Percentiles rank a stretch among this genome's conserved stretches.
phyloP scores from a whole-genome alignment of 1,284 basidiomycete genomes.

The Sporisorium graminicola region DNA sequence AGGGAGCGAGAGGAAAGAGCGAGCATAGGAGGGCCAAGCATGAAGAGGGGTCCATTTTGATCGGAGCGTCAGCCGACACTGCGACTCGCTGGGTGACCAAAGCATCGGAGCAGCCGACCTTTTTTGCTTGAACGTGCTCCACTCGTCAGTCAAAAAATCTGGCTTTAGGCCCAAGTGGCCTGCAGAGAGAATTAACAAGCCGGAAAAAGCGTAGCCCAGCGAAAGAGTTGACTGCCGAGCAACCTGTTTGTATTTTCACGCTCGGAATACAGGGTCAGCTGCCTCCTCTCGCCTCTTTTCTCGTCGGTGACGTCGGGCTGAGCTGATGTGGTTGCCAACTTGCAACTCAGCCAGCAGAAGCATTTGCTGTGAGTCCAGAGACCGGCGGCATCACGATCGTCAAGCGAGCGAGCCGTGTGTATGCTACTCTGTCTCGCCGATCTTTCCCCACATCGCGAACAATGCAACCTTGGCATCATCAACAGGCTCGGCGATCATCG shows the following conservation, averaged over 20 bases:
- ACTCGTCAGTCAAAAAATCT: background rate
- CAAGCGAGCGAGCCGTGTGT: background rate
- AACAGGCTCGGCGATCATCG: background rate
- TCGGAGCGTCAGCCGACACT: constrained; percentile 4
- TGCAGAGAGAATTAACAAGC: background rate
- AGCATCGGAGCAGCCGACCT: constrained; percentile 1
- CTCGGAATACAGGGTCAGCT: background rate
- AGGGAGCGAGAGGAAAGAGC: background rate
- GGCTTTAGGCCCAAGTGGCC: background rate
- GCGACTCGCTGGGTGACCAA: background rate
- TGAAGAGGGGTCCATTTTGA: constrained; percentile 1
- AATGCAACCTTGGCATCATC: background rate
- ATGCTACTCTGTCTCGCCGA: background rate
- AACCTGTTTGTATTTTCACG: constrained; percentile 1
- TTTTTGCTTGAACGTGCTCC: constrained; percentile 5
- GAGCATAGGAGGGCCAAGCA: background rate
- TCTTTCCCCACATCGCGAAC: background rate
- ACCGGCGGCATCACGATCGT: background rate
- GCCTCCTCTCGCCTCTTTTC: background rate
- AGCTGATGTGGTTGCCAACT: background rate
- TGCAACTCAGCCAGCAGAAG: background rate
- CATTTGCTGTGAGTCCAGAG: background rate
- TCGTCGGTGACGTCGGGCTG: background rate
- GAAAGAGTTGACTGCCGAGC: constrained; percentile 1
- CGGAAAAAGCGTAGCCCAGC: background rate